Evolutionary conservation across 331 rosid species (phyloP).

Genomic region (Acacia concinna): DNA sequence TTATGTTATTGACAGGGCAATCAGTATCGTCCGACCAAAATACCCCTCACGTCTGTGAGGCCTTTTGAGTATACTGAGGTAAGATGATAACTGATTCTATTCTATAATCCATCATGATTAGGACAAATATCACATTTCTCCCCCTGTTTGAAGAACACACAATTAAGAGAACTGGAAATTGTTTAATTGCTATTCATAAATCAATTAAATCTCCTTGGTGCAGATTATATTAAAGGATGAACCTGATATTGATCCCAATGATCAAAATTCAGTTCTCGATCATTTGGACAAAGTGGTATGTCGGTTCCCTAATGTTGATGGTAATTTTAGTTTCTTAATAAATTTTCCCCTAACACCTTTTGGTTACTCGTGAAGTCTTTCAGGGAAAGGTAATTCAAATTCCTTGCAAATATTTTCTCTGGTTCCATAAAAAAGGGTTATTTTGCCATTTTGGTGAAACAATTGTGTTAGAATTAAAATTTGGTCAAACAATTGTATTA

Average conservation of each 20-base stretch:
- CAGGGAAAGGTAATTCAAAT: slow-evolving; percentile 15
- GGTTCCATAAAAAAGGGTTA: slow-evolving; percentile 8
- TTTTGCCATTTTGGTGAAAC: slow-evolving; percentile 1
- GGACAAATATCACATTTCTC: slow-evolving; percentile 9
- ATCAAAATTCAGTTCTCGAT: slow-evolving; percentile 72
- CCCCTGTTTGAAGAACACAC: slow-evolving; percentile 60
- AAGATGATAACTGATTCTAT: slow-evolving; percentile 29
- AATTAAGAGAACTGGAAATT: slow-evolving; percentile 49
- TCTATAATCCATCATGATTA: slow-evolving; percentile 12
- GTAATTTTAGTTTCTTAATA: neutral
- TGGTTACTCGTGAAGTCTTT: slow-evolving; percentile 5
- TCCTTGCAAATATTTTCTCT: slow-evolving; percentile 15
- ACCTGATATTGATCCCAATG: slow-evolving; percentile 64
- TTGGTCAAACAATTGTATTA: slow-evolving; percentile 4
- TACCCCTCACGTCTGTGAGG: slow-evolving; percentile 89
- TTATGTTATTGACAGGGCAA: slow-evolving; percentile 63
- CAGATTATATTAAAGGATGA: slow-evolving; percentile 68
- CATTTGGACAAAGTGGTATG: slow-evolving; percentile 69
- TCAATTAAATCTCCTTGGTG: slow-evolving; percentile 33
- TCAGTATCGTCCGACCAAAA: slow-evolving; percentile 96
- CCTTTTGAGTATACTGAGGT: slow-evolving; percentile 96
- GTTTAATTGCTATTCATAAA: slow-evolving; percentile 67
- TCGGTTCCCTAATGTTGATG: slow-evolving; percentile 18
- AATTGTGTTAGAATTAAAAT: neutral
- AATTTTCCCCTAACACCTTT: slow-evolving; percentile 1